Evolutionary conservation across 768 basidiomycete genomes (phyloP).

Genomic region (Porphyrellus cyaneotinctus): DNA sequence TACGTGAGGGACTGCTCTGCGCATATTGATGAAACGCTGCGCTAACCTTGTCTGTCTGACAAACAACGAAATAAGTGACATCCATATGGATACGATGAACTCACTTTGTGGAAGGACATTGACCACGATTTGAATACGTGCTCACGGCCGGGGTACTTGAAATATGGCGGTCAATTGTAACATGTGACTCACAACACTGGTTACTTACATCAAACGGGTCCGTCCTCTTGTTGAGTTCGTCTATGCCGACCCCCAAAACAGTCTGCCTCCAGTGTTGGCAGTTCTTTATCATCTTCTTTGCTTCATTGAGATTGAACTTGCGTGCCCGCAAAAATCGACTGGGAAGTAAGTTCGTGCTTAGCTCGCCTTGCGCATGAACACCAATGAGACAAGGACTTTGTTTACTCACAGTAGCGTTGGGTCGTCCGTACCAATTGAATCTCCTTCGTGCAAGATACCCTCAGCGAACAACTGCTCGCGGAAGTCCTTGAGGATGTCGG

Average conservation of each 20-base stretch:
- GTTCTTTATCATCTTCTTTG: constrained; percentile 62
- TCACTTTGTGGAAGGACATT: constrained; percentile 72
- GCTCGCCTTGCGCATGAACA: not conserved
- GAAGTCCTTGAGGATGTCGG: constrained; percentile 45
- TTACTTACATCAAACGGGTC: constrained; percentile 68
- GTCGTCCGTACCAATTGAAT: constrained; percentile 58
- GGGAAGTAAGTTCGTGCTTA: constrained; percentile 6
- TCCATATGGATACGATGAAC: constrained; percentile 8
- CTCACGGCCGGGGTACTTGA: constrained; percentile 65
- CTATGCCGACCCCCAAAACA: constrained; percentile 61
- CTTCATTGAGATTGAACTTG: constrained; percentile 52
- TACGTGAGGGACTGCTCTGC: not conserved
- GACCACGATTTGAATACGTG: constrained; percentile 74
- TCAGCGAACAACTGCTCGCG: constrained; percentile 50
- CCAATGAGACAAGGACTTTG: not conserved
- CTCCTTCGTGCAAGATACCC: constrained; percentile 54
- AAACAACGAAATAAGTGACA: not conserved
- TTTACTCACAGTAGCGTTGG: constrained; percentile 53
- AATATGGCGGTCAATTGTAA: not conserved
- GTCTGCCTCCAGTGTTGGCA: constrained; percentile 68
- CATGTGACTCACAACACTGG: not conserved
- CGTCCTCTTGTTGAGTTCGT: constrained; percentile 54
- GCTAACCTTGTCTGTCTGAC: constrained; percentile 64
- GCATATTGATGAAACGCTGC: not conserved
- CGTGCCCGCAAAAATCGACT: constrained; percentile 79